Base-by-base conservation (phyloP, 257 asterid genomes). In the Solanum rostratum region DNA sequence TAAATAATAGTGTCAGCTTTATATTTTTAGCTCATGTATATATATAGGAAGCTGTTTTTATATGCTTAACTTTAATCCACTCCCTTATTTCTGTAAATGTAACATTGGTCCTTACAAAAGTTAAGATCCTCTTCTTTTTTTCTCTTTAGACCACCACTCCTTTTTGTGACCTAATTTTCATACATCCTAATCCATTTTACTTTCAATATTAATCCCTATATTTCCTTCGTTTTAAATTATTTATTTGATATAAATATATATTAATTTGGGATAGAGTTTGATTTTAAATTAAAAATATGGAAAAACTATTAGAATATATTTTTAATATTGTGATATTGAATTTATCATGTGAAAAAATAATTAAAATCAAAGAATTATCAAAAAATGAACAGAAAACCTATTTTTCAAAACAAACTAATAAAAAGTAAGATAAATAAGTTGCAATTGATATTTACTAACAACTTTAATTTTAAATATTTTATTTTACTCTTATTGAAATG, bases 81-180 rank as follows among this genome's bases (percentile, higher is more conserved):
- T 60, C 37, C 39, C 55, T 46, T 76, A 49, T 46, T 76, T 11
- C 81, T 74, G 19, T 24, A 43, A 45, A 68, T 43, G 66, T 45
- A 54, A 30, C 84, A 86, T 86, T 84, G 89, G 90, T 76, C 85
- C 83, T 85, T 81, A 84, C 71, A 86, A 84, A 88, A 87, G 87
- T 71, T 54, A 81, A 73, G 27, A 49, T 76, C 82, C 82, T 76
- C 82, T 76, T 22, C 14, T 27, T 10, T 71, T 81, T 49, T 27
- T 82, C 69, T 46, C 79, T 88, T 84, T 84, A 70, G 84, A 76
- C 87, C 73, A 81, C 80, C 86, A 85, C 73, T 69, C 12, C 60
- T 79, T 65, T 49, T 52, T 80, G 29, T 76, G 27, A 76, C 9
- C 27, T 37, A 37, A 37, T 76, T 76, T 76, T 49, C 62, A 49